Conservation (phyloP, 2,329 filamentous ascomycete genomes). For the Penicillium sp. region DNA sequence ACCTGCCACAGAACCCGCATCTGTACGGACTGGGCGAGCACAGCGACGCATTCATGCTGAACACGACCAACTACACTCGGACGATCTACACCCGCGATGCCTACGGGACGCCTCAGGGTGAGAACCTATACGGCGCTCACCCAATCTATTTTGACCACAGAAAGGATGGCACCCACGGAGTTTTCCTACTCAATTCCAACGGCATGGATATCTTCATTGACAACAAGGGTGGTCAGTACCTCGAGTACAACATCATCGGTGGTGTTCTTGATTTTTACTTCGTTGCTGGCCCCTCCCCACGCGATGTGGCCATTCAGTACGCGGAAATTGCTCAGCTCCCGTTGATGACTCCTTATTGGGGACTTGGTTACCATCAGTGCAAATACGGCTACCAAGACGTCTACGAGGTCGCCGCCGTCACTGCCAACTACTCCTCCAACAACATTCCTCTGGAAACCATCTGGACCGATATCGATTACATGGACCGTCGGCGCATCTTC, state of each 20-base stretch:
- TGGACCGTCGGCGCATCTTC: constrained; percentile 38
- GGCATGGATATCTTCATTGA: constrained; percentile 70
- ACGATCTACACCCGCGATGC: constrained; percentile 64
- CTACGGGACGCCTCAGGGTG: constrained; percentile 54
- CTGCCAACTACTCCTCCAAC: constrained; percentile 40
- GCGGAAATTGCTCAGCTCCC: constrained; percentile 48
- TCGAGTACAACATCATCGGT: constrained; percentile 71
- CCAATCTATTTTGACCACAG: constrained; percentile 68
- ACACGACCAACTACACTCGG: constrained; percentile 62
- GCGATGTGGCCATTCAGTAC: constrained; percentile 55
- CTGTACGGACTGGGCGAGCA: constrained; percentile 73
- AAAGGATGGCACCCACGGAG: constrained; percentile 53
- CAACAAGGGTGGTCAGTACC: constrained; percentile 55
- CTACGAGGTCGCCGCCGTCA: constrained; percentile 42
- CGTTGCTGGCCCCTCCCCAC: constrained; percentile 52
- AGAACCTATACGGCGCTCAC: constrained; percentile 66
- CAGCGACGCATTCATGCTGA: constrained; percentile 63
- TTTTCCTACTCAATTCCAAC: constrained; percentile 66
- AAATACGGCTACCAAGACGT: constrained; percentile 59
- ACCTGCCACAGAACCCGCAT: constrained; percentile 61
- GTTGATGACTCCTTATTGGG: constrained; percentile 59
- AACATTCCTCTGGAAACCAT: constrained; percentile 43
- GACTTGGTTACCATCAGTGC: constrained; percentile 58
- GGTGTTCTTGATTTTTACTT: constrained; percentile 68
- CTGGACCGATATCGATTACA: constrained; percentile 46